Conservation (phyloP, 148 eudicot genomes). For the Suaeda aralocaspica region DNA sequence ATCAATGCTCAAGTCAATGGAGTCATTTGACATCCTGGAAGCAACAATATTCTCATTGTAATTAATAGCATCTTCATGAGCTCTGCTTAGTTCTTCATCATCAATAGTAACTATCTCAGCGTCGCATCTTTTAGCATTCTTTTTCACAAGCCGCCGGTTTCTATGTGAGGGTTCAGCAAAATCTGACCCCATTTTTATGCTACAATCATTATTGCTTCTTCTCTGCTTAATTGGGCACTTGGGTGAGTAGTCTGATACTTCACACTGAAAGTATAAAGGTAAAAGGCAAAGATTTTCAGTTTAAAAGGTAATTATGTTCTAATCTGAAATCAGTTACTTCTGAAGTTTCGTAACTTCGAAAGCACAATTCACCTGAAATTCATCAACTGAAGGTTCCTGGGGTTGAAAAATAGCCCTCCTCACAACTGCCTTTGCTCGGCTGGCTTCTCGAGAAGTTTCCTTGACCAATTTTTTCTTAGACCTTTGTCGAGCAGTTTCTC, state of each 20-base stretch:
- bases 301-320: background rate
- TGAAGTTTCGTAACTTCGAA: background rate
- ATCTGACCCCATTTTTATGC: conserved; percentile 20
- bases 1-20: conserved; percentile 23
- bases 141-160: conserved; percentile 53
- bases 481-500: conserved; percentile 23
- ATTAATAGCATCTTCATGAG: conserved; percentile 13
- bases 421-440: conserved; percentile 25
- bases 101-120: conserved; percentile 19
- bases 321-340: background rate
- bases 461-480: conserved; percentile 31
- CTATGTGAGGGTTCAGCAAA: conserved; percentile 35
- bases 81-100: conserved; percentile 22
- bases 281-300: conserved; percentile 9
- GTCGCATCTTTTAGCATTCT: conserved; percentile 23
- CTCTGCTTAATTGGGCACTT: conserved; percentile 26
- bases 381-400: conserved; percentile 13
- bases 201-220: conserved; percentile 17
- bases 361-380: conserved; percentile 27
- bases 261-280: conserved; percentile 22
- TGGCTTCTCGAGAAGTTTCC: conserved; percentile 21
- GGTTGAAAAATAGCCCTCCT: conserved; percentile 20
- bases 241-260: conserved; percentile 25
- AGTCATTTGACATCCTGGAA: conserved; percentile 21
- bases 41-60: conserved; percentile 21